A percentile compares a stretch with the other conserved stretches of the same genome.
phyloP scores from a whole-genome alignment of 1,139 yeast species.

The Hanseniaspora gamundiae region DNA sequence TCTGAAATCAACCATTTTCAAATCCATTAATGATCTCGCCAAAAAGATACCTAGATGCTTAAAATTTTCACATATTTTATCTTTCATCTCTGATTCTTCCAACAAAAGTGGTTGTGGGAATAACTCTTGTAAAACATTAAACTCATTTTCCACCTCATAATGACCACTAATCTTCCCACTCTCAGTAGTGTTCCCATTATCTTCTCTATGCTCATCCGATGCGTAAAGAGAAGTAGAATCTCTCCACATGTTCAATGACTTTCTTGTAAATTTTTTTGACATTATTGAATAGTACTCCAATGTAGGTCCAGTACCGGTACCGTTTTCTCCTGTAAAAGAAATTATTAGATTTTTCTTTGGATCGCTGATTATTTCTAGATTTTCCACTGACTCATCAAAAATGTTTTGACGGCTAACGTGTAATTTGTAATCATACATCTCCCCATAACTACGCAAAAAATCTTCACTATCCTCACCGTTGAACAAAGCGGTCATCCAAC shows the following conservation, averaged over 20 bases:
- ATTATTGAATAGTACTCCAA: conserved; percentile 80
- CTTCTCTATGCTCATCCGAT: neutral
- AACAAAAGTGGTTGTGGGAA: conserved; percentile 58
- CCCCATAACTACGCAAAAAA: neutral
- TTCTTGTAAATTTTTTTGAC: conserved; percentile 58
- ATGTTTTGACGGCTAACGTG: conserved; percentile 62
- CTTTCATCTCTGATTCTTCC: conserved; percentile 29
- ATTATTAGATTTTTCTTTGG: conserved; percentile 76
- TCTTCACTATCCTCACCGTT: neutral
- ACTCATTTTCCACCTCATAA: conserved; percentile 23
- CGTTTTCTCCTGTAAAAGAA: conserved; percentile 87
- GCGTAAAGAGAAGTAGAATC: conserved; percentile 9
- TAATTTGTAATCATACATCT: conserved; percentile 43
- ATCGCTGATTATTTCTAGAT: conserved; percentile 64
- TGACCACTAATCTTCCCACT: conserved; percentile 11
- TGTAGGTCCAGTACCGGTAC: conserved; percentile 94
- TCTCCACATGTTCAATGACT: conserved; percentile 61
- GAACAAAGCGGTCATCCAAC: neutral
- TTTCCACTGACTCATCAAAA: conserved; percentile 38
- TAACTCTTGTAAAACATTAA: conserved; percentile 43
- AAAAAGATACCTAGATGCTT: conserved; percentile 67
- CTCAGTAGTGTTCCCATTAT: neutral
- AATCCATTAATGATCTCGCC: conserved; percentile 79
- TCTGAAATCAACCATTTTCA: conserved; percentile 72
- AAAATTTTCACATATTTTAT: conserved; percentile 31